Percentiles rank a stretch among this genome's conserved stretches.
phyloP scores from a whole-genome alignment of 2,329 filamentous ascomycete genomes.

The Phialemoniopsis sp. region DNA sequence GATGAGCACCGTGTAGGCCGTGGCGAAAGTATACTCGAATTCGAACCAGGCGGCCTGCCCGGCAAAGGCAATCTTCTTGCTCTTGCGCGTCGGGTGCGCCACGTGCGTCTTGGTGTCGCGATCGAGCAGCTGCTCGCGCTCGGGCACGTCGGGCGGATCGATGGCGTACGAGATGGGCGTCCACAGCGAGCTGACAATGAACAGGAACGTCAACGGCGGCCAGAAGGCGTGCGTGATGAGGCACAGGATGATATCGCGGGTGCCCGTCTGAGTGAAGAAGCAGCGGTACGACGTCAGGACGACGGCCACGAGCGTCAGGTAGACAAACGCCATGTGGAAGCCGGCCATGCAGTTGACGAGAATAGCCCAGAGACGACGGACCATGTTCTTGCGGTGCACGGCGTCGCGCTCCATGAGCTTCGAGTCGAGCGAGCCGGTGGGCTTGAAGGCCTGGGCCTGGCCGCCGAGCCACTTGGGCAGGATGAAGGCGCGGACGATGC shows the following conservation, averaged over 20 bases:
- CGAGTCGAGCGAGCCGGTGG: slow-evolving; percentile 53
- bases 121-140: slow-evolving; percentile 51
- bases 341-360: slow-evolving; percentile 50
- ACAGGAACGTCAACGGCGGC: slow-evolving; percentile 56
- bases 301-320: slow-evolving; percentile 46
- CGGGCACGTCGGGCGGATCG: slow-evolving; percentile 52
- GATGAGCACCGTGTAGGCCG: slow-evolving; percentile 41
- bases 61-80: slow-evolving; percentile 29
- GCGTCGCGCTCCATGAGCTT: slow-evolving; percentile 55
- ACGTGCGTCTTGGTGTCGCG: slow-evolving; percentile 51
- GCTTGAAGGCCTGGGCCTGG: slow-evolving; percentile 53
- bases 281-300: slow-evolving; percentile 46
- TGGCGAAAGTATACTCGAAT: slow-evolving; percentile 47
- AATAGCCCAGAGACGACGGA: slow-evolving; percentile 48
- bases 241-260: slow-evolving; percentile 38
- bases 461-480: slow-evolving; percentile 58
- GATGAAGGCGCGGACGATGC: slow-evolving; percentile 53
- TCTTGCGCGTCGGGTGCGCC: slow-evolving; percentile 38
- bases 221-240: slow-evolving; percentile 58
- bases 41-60: slow-evolving; percentile 53
- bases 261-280: slow-evolving; percentile 31
- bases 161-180: slow-evolving; percentile 58
- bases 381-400: slow-evolving; percentile 45
- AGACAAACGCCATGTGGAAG: slow-evolving; percentile 52
- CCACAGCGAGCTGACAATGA: slow-evolving; percentile 51